A percentile compares a stretch with the other conserved stretches of the same genome.
These are phyloP conservation scores for Xanthoconium separans DNA, from an alignment of 1,284 basidiomycete species.

Conservation along the genomic window DNA sequence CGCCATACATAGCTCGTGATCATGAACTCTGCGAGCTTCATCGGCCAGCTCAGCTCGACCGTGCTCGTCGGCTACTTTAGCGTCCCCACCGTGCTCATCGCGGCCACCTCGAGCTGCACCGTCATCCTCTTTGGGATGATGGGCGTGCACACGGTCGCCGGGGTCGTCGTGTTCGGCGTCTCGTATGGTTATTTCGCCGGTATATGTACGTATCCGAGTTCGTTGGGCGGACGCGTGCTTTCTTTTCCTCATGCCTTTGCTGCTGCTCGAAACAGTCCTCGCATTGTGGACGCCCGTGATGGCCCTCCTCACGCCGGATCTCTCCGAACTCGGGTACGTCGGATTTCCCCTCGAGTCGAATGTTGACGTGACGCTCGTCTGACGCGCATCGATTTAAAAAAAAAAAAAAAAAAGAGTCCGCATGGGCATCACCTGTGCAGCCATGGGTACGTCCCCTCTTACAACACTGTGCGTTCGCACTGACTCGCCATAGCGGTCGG, in stretches of 20 bases:
- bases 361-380: not conserved
- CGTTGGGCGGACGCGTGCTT: no score
- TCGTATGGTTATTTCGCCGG: constrained; percentile 43
- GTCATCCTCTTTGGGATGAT: constrained; percentile 31
- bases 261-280: constrained; percentile 11
- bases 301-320: constrained; percentile 26
- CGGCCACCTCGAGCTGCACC: constrained; percentile 33
- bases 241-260: not conserved
- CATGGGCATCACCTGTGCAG: constrained; percentile 29
- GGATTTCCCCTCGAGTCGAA: not conserved
- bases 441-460: constrained; percentile 25
- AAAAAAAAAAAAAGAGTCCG: constrained; percentile 19
- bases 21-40: constrained; percentile 33
- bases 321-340: constrained; percentile 31
- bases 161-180: constrained; percentile 31
- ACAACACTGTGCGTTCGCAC: not conserved
- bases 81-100: constrained; percentile 18
- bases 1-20: constrained; percentile 27
- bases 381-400: not conserved
- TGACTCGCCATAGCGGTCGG: constrained; percentile 22
- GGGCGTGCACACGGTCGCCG: constrained; percentile 24
- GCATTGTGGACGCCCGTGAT: constrained; percentile 27
- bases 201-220: constrained; percentile 27
- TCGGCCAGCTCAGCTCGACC: constrained; percentile 31
- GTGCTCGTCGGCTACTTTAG: constrained; percentile 22